Evolutionary conservation across 768 basidiomycete genomes (phyloP).

Genomic region (Pisolithus albus): DNA sequence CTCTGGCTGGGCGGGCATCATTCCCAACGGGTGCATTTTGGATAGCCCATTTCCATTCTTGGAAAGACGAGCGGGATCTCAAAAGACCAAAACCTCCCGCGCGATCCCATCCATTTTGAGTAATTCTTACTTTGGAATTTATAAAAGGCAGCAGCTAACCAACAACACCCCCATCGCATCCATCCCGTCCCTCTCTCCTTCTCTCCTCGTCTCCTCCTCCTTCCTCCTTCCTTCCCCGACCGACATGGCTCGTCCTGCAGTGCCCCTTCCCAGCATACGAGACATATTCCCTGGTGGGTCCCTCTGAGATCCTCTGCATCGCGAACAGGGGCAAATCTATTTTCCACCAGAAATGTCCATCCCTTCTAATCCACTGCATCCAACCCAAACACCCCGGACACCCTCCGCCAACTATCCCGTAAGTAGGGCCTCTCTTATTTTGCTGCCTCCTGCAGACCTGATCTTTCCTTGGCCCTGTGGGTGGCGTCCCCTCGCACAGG

Average conservation of each 20-base stretch:
- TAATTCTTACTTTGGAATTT: neutral
- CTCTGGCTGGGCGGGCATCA: constrained; percentile 1
- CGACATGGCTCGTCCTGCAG: constrained; percentile 20
- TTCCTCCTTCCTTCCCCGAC: neutral
- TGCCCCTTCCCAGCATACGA: constrained; percentile 43
- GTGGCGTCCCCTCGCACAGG: neutral
- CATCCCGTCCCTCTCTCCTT: constrained; percentile 3
- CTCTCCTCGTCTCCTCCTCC: neutral
- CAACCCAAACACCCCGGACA: neutral
- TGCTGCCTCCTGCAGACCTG: constrained; percentile 2
- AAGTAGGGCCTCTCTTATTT: neutral
- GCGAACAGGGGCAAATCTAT: neutral
- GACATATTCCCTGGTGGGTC: constrained; percentile 50
- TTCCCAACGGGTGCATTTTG: constrained; percentile 1
- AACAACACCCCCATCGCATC: constrained; percentile 1
- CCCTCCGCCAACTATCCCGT: constrained; percentile 3
- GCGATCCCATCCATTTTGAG: constrained; percentile 2
- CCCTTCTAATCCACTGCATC: neutral
- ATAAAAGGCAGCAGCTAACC: neutral
- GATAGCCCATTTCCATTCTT: neutral
- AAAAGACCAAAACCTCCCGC: neutral
- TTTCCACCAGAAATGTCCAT: constrained; percentile 18
- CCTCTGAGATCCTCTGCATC: neutral
- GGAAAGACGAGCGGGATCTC: neutral
- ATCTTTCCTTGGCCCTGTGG: too few relatives aligned